phyloP scores from a whole-genome alignment of 2,329 filamentous ascomycete species.

The Bisporella sp. region DNA sequence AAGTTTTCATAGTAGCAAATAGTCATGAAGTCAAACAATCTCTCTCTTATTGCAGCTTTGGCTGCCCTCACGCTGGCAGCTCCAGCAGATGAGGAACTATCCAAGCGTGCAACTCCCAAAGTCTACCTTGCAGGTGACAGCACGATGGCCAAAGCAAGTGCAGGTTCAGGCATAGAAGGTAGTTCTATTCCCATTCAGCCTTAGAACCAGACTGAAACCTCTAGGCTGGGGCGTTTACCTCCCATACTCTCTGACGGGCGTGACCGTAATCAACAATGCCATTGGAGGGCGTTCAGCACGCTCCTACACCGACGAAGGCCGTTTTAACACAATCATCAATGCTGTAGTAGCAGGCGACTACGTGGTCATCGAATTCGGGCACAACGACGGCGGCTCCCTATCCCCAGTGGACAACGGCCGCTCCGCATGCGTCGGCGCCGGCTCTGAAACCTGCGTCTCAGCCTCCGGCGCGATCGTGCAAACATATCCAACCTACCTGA shows the following conservation, averaged over 20 bases:
- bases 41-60: too few relatives aligned
- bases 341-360: slow-evolving; percentile 29
- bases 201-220: slow-evolving; percentile 1
- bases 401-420: slow-evolving; percentile 51
- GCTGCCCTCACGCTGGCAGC: too few relatives aligned
- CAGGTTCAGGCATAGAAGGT: slow-evolving; percentile 36
- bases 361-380: slow-evolving; percentile 55
- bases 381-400: slow-evolving; percentile 58
- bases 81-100: too few relatives aligned
- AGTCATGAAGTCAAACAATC: too few relatives aligned
- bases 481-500: slow-evolving; percentile 24
- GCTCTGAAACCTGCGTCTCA: slow-evolving; percentile 38
- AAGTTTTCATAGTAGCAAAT: too few relatives aligned
- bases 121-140: slow-evolving; percentile 54
- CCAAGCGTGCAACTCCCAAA: slow-evolving; percentile 29
- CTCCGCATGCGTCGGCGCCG: slow-evolving; percentile 43
- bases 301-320: slow-evolving; percentile 59
- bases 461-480: slow-evolving; percentile 42
- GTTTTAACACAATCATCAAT: slow-evolving; percentile 50
- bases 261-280: slow-evolving; percentile 54
- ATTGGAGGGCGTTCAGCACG: slow-evolving; percentile 60
- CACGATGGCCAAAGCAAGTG: slow-evolving; percentile 48
- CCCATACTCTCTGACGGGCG: slow-evolving; percentile 39
- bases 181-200: slow-evolving; percentile 4
- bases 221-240: slow-evolving; percentile 59